phyloP scores from a whole-genome alignment of 164 flowering plant species.

The Litsea cubeba region DNA sequence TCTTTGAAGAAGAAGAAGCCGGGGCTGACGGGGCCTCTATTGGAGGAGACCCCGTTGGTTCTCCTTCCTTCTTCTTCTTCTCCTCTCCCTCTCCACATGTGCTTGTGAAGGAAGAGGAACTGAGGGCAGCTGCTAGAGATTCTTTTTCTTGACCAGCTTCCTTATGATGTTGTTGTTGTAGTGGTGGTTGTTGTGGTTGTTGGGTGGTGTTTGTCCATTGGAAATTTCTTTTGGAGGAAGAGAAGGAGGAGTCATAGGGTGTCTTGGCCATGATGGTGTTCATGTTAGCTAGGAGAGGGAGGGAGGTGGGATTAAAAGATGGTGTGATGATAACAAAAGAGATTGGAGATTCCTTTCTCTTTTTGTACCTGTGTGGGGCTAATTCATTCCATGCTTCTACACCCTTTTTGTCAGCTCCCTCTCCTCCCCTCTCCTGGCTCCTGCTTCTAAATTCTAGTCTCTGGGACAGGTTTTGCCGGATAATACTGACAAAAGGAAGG shows the following conservation, averaged over 20 bases:
- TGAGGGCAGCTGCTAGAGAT: neutral
- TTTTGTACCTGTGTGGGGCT: constrained; percentile 1
- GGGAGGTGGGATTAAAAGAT: constrained; percentile 1
- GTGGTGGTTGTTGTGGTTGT: too few relatives aligned
- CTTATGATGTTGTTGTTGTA: neutral
- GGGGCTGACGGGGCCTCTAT: neutral
- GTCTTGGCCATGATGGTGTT: constrained; percentile 26
- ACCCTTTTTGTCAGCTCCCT: constrained; percentile 17
- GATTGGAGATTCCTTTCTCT: constrained; percentile 7
- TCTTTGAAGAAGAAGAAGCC: constrained; percentile 16
- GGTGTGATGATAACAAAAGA: neutral
- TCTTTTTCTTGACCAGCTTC: neutral
- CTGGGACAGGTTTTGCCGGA: constrained; percentile 2
- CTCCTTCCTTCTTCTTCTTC: constrained; percentile 35
- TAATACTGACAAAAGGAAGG: constrained; percentile 38
- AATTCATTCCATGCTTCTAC: constrained; percentile 6
- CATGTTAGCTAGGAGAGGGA: neutral
- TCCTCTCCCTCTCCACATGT: constrained; percentile 14
- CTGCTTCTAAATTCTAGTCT: neutral
- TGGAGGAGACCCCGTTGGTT: constrained; percentile 18
- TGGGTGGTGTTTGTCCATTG: constrained; percentile 40
- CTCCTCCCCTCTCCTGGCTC: neutral
- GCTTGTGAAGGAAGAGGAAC: neutral
- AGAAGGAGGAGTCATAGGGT: constrained; percentile 66
- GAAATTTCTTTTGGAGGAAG: constrained; percentile 67